These are phyloP conservation scores for Thecaphora frezii DNA, from an alignment of 1,284 basidiomycete genomes.

Conservation along the genomic window DNA sequence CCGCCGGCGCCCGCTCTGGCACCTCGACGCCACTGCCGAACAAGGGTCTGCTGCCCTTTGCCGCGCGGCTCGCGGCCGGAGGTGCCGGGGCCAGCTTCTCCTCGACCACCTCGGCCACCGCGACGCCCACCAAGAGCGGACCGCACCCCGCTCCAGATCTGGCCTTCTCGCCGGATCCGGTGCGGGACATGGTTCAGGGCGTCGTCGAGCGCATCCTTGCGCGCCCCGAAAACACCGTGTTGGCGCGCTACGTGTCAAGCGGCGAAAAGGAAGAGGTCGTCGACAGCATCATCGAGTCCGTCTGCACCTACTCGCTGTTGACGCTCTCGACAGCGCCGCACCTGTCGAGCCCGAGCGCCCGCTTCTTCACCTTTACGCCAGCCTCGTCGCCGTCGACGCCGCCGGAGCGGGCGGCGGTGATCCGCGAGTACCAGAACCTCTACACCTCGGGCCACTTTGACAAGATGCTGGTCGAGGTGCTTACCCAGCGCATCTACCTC, in stretches of 20 bases:
- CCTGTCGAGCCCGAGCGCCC: conserved; percentile 18
- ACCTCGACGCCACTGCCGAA: conserved; percentile 18
- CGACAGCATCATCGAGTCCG: conserved; percentile 42
- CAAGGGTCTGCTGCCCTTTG: conserved; percentile 1
- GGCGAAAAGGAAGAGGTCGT: conserved; percentile 35
- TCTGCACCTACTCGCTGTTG: conserved; percentile 45
- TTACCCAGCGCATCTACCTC: conserved; percentile 26
- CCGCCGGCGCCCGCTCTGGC: conserved; percentile 10
- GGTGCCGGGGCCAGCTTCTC: conserved; percentile 15
- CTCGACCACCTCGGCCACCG: conserved; percentile 25
- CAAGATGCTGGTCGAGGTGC: conserved; percentile 18
- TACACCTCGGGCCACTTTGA: conserved; percentile 27
- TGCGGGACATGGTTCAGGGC: conserved; percentile 37
- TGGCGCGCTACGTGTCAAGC: conserved; percentile 23
- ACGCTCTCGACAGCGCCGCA: conserved; percentile 23
- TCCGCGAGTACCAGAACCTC: conserved; percentile 24
- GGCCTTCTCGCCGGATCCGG: conserved; percentile 32
- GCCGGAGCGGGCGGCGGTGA: not conserved
- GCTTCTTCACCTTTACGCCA: conserved; percentile 25
- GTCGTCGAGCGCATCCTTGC: conserved; percentile 30
- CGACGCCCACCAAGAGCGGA: conserved; percentile 26
- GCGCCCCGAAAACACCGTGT: conserved; percentile 6
- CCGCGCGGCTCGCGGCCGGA: not conserved
- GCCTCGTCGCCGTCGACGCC: not conserved
- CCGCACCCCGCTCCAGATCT: conserved; percentile 28